These are phyloP conservation scores for Fusarium tuaranense DNA, from an alignment of 2,329 filamentous ascomycete genomes.

Conservation along the genomic window DNA sequence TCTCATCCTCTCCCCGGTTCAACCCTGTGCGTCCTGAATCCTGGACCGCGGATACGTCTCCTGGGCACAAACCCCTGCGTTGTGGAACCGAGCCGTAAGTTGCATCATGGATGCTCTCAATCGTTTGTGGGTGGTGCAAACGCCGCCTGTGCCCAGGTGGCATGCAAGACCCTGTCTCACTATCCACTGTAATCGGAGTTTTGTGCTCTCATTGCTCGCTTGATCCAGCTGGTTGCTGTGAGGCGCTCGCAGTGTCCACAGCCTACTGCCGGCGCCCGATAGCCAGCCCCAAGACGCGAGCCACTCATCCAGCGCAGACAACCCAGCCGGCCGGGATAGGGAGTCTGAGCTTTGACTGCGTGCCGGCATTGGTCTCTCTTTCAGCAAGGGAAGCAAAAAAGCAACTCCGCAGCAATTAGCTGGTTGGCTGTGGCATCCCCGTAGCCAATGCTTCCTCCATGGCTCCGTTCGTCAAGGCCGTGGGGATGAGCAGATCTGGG, in stretches of 20 bases:
- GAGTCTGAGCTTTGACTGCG: conserved; percentile 20
- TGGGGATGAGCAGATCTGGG: conserved; percentile 33
- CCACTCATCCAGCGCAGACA: conserved; percentile 9
- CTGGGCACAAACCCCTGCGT: conserved; percentile 28
- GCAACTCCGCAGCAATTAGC: conserved; percentile 28
- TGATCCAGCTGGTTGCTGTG: conserved; percentile 9
- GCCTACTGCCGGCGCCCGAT: conserved; percentile 30
- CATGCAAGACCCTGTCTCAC: conserved; percentile 26
- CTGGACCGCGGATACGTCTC: conserved; percentile 18
- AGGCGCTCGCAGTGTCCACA: conserved; percentile 21
- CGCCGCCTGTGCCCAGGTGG: conserved; percentile 21
- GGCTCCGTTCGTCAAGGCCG: conserved; percentile 18
- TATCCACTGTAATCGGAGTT: conserved; percentile 27
- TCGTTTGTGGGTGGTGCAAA: conserved; percentile 30
- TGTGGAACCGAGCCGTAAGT: conserved; percentile 30
- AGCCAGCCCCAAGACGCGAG: conserved; percentile 13
- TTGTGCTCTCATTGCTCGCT: conserved; percentile 23
- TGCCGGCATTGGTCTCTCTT: conserved; percentile 26
- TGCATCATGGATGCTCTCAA: conserved; percentile 29
- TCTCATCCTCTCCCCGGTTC: conserved; percentile 7
- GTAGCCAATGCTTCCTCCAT: conserved; percentile 18
- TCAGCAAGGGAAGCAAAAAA: conserved; percentile 24
- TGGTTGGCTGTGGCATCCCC: conserved; percentile 7
- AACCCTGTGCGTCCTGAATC: conserved; percentile 19
- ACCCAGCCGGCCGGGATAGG: conserved; percentile 16